Percentiles rank a stretch among this genome's conserved stretches.
These are phyloP conservation scores for Salix dunnii DNA, from an alignment of 345 rosid species.

Conservation along the genomic window DNA sequence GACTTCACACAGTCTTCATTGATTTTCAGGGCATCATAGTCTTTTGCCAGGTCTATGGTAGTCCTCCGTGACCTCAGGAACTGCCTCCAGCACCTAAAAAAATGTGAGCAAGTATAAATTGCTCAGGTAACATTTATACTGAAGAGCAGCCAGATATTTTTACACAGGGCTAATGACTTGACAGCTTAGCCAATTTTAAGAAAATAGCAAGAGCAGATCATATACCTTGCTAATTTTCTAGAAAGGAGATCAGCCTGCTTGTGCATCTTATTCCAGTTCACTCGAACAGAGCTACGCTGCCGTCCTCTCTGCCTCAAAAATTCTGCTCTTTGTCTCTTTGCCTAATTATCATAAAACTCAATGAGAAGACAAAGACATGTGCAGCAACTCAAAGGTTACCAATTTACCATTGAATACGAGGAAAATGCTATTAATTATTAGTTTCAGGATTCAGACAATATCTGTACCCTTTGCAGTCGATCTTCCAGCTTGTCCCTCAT, in stretches of 20 bases:
- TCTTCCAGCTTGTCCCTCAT: conserved; percentile 81
- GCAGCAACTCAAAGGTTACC: neutral
- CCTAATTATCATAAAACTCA: conserved; percentile 41
- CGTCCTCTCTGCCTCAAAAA: conserved; percentile 81
- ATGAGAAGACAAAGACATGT: neutral
- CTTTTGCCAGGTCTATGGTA: conserved; percentile 65
- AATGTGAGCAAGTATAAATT: neutral
- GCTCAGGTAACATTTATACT: neutral
- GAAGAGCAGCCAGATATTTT: neutral
- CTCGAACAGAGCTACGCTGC: conserved; percentile 45
- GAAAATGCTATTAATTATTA: neutral
- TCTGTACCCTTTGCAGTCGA: conserved; percentile 69
- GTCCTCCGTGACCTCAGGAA: conserved; percentile 62
- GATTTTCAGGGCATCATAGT: conserved; percentile 61
- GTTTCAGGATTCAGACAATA: conserved; percentile 7
- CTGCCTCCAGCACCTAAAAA: conserved; percentile 79
- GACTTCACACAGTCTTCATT: conserved; percentile 45
- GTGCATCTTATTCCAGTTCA: conserved; percentile 50
- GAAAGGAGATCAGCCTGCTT: conserved; percentile 79
- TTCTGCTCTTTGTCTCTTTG: conserved; percentile 83
- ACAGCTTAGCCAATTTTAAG: neutral
- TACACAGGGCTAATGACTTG: neutral
- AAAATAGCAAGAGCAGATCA: neutral
- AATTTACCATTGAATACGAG: neutral
- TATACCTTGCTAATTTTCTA: conserved; percentile 68